A percentile compares a stretch with the other conserved stretches of the same genome.
Conservation (phyloP, 768 basidiomycete genomes). For the Fistulinella prunicolor region DNA sequence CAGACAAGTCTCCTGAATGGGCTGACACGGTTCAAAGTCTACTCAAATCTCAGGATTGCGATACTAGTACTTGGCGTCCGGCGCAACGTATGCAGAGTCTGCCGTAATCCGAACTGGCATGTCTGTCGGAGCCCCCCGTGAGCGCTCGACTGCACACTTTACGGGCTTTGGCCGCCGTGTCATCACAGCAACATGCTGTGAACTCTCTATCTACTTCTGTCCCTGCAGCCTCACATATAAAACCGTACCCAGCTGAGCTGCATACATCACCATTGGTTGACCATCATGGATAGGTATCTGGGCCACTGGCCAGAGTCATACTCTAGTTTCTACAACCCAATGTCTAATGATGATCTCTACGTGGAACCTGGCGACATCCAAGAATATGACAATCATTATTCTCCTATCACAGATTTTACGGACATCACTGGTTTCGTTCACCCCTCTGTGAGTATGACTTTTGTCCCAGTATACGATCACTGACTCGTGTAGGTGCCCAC, state of each 20-base stretch:
- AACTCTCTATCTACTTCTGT: neutral
- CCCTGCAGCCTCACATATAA: slow-evolving; percentile 22
- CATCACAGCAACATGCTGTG: slow-evolving; percentile 29
- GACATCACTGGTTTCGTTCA: neutral
- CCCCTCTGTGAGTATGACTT: slow-evolving; percentile 12
- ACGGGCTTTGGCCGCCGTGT: neutral
- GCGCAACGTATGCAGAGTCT: neutral
- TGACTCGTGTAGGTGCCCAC: slow-evolving; percentile 9
- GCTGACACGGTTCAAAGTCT: neutral
- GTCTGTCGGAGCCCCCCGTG: too few relatives aligned
- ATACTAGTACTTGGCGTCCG: slow-evolving; percentile 18
- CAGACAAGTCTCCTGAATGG: neutral
- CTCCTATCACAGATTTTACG: neutral
- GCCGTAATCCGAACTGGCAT: slow-evolving; percentile 10
- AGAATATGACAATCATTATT: neutral
- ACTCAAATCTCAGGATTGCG: slow-evolving; percentile 16
- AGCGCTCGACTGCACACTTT: too few relatives aligned
- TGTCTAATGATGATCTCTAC: neutral
- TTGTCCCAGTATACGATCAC: neutral
- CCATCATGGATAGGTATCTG: slow-evolving; percentile 16
- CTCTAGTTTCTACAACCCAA: neutral
- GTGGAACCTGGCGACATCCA: neutral
- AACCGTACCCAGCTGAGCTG: neutral
- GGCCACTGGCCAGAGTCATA: slow-evolving; percentile 7
- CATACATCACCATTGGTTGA: neutral